Base-by-base conservation (phyloP, 2,329 filamentous ascomycete genomes). In the Neopestalotiopsis sp. region DNA sequence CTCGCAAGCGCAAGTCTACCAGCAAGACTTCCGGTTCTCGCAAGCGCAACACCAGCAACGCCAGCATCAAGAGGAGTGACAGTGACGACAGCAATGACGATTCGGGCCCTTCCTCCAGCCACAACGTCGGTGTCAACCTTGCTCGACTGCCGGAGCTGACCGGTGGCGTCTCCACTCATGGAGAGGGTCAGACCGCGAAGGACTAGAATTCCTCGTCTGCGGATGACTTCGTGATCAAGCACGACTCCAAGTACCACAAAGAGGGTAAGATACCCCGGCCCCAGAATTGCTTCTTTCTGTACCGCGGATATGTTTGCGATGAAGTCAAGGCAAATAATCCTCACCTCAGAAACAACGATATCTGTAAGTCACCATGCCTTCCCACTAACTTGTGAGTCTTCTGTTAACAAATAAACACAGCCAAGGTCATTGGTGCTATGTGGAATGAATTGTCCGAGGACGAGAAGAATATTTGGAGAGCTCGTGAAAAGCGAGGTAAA, bases 271-370 rank as follows among this genome's bases (percentile, higher is more conserved):
- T 67, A 7, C 66, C 66, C 20, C 66, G 66, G 4, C 66, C 66
- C 24, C 58, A 62, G 28, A 67, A 67, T 42, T 40, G 42, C 13
- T 67, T 67, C 42, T 63, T 67, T 13, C 66, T 67, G 5, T 67
- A n/a, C 28, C 57, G 66, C 17, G 3, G 28, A 4, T 1, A 28
- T 20, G 38, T 52, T 28, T 42, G 20, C 17, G 63, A 67, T 40
- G 40, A 49, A 5, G 24, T 63, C 40, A 52, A 38, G 30, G 38
- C 5, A 6, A 10, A 38, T 13, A 32, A 63, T 24, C 38, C 34
- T 24, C 13, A 34, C 6, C 14, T 67, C 30, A 17, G 17, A 1
- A 67, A 63, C 28, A 56, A 34, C 30, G 40, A 63, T 7, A 34
- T 67, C 6, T 67, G 65, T 67, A 67, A 67, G 64, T 58, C 28